Evolutionary conservation across 768 basidiomycete species (phyloP).

Genomic region (Mycena indigotica): DNA sequence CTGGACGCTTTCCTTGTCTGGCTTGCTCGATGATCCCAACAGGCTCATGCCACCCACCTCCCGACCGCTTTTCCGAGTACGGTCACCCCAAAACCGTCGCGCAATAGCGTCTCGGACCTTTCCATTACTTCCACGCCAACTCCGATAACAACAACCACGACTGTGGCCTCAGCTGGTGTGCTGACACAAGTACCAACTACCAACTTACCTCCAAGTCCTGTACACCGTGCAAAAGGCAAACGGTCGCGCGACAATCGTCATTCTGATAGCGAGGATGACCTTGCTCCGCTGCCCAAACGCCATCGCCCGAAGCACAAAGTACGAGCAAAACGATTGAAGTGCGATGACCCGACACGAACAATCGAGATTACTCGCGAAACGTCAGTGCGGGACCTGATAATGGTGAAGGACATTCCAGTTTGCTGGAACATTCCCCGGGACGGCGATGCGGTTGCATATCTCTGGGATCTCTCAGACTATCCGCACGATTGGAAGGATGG

Average conservation of each 20-base stretch:
- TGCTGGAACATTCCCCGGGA: background rate
- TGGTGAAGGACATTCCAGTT: background rate
- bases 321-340: background rate
- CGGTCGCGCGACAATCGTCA: too few species aligned
- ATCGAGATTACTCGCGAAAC: background rate
- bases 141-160: too few species aligned
- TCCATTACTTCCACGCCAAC: too few species aligned
- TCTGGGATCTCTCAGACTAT: background rate
- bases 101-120: too few species aligned
- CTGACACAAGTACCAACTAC: too few species aligned
- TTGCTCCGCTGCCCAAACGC: too few species aligned
- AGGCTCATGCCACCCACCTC: background rate
- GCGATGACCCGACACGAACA: background rate
- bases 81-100: too few species aligned
- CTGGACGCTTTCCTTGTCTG: background rate
- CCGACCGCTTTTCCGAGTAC: too few species aligned
- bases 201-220: too few species aligned
- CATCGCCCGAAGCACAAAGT: background rate
- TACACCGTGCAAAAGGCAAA: too few species aligned
- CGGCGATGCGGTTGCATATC: background rate
- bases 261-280: background rate
- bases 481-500: background rate
- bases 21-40: background rate
- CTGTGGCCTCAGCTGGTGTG: too few species aligned
- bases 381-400: background rate